phyloP scores from a whole-genome alignment of 768 basidiomycete genomes.

The Collybia sp. region DNA sequence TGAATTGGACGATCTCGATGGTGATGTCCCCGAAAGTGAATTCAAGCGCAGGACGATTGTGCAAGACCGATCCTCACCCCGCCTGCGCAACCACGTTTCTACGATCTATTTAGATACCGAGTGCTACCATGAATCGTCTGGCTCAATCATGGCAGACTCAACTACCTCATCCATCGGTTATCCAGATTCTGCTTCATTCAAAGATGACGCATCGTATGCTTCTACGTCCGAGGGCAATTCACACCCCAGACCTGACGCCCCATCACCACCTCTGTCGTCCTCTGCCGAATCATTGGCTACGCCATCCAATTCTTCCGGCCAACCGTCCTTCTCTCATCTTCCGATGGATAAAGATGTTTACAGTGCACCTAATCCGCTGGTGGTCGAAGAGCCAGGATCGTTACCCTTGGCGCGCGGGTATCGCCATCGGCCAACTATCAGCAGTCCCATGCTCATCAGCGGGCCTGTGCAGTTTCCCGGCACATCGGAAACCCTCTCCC shows the following conservation, averaged over 20 bases:
- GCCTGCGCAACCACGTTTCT: conserved; percentile 21
- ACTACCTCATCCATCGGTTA: conserved; percentile 8
- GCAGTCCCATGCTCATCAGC: conserved; percentile 23
- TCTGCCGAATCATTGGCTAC: conserved; percentile 59
- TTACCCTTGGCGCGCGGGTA: conserved; percentile 13
- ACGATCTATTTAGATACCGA: conserved; percentile 34
- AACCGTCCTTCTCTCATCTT: conserved; percentile 34
- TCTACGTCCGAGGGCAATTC: conserved; percentile 27
- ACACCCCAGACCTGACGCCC: conserved; percentile 8
- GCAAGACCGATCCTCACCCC: conserved; percentile 10
- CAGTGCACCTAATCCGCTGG: conserved; percentile 15
- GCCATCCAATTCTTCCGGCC: conserved; percentile 48
- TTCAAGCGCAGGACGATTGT: background rate
- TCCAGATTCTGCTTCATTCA: conserved; percentile 8
- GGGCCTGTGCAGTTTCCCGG: conserved; percentile 44
- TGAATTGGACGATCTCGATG: background rate
- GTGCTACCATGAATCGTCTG: background rate
- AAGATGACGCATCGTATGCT: conserved; percentile 17
- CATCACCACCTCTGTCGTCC: conserved; percentile 27
- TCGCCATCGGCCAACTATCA: conserved; percentile 21
- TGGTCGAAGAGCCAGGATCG: conserved; percentile 24
- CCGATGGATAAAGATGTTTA: conserved; percentile 23
- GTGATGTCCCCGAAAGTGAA: background rate
- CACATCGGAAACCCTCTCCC: conserved; percentile 10
- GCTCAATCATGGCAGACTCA: conserved; percentile 6